Evolutionary conservation across 2,329 filamentous ascomycete species (phyloP).

Genomic region (Bipolaris bicolor): DNA sequence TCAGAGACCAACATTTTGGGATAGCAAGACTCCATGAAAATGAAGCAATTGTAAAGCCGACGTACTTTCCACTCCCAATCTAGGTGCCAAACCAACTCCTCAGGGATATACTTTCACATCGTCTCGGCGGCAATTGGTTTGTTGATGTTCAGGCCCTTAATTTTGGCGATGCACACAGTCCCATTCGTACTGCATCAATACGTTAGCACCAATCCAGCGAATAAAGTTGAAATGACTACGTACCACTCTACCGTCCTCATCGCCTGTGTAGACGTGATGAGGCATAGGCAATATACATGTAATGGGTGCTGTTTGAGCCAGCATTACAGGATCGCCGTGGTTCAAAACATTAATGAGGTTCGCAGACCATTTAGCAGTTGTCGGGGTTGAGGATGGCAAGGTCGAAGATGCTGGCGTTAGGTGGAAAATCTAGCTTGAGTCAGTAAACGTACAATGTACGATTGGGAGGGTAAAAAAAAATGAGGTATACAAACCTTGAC

Average conservation of each 20-base stretch:
- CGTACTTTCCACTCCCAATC: neutral
- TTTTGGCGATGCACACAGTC: conserved; percentile 59
- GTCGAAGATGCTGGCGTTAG: conserved; percentile 59
- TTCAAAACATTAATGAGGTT: conserved; percentile 82
- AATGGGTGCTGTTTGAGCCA: conserved; percentile 65
- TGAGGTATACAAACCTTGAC: conserved; percentile 65
- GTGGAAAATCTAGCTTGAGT: conserved; percentile 59
- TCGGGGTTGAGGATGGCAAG: conserved; percentile 46
- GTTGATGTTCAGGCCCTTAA: conserved; percentile 5
- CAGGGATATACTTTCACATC: neutral
- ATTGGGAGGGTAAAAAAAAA: neutral
- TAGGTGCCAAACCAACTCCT: neutral
- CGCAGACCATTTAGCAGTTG: conserved; percentile 66
- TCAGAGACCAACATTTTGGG: too few relatives aligned
- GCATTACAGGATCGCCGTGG: conserved; percentile 70
- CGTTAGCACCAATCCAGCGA: conserved; percentile 6
- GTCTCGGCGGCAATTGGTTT: neutral
- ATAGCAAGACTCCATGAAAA: too few relatives aligned
- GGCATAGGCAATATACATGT: conserved; percentile 86
- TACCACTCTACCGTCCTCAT: conserved; percentile 84
- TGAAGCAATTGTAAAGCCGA: too few relatives aligned
- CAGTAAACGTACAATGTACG: neutral
- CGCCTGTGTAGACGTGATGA: conserved; percentile 86
- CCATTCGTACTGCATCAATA: conserved; percentile 59
- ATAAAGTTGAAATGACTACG: conserved; percentile 17